Base-by-base conservation (phyloP, 495 filamentous ascomycete species). In the Aspergillus carlsbadensis region DNA sequence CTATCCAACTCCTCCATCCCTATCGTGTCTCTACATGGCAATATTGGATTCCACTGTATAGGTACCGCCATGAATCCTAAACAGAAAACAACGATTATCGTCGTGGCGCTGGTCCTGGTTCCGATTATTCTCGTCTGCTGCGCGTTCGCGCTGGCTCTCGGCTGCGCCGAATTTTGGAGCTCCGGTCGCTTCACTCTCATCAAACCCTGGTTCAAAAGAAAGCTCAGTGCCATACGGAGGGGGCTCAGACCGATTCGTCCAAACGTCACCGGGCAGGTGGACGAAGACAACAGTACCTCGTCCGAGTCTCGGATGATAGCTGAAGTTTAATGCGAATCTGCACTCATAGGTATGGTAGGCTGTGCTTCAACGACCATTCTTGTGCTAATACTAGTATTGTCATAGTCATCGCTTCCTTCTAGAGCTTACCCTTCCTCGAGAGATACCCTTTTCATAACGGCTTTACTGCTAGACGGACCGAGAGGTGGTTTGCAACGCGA, bases 61-160 rank as follows among this genome's bases (percentile, higher is more conserved):
- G 37, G 37, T 57, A 57, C 40, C 65, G 60, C 43, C 41, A 60
- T 69, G 62, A 65, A 66, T 17, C 56, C 61, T 52, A 61, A 70
- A 60, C 63, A 70, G 52, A 72, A 72, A 54, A 71, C 59, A 46
- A 62, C 70, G 37, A 65, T 70, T 63, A 68, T 73, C 54, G 70
- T 83, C 57, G 72, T 75, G 52, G 70, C 75, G 35, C 72, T 85
- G 55, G 71, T 83, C 57, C 64, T 84, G n/a, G 73, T 86, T 46
- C 83, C 84, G 24, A 78, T 81, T 47, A 65, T 72, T 50, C 65
- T 82, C 36, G 70, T 81, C 47, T 65, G 69, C 41, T 70, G 67
- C 50, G 65, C 70, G 24, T 74, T 80, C 55, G 72, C 68, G 45
- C 49, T 80, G 24, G 77, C 78, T 29, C 60, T 84, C 42, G 71